Conservation (phyloP, 176 grass and related monocot genomes). For the Oryza coarctata region DNA sequence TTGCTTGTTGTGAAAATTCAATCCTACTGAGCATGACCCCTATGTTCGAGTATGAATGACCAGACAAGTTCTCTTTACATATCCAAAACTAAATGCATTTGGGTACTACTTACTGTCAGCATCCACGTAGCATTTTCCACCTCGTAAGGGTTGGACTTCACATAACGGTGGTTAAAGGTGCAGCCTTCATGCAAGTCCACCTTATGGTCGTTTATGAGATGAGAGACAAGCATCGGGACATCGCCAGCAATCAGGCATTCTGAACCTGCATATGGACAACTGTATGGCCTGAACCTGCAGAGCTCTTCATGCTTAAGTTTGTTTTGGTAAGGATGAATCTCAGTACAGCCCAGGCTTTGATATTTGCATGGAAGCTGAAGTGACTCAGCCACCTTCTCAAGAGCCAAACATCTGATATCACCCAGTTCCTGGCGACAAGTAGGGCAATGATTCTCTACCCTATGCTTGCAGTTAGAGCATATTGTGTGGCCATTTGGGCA, state of each 20-base stretch:
- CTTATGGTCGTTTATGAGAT: constrained; percentile 86
- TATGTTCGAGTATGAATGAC: background rate
- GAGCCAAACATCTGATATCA: constrained; percentile 80
- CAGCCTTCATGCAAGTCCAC: constrained; percentile 87
- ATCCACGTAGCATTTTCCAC: constrained; percentile 87
- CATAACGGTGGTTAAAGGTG: constrained; percentile 89
- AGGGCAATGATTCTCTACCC: constrained; percentile 82
- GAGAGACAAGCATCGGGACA: constrained; percentile 55
- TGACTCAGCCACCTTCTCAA: constrained; percentile 83
- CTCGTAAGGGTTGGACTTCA: constrained; percentile 71
- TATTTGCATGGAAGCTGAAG: constrained; percentile 79
- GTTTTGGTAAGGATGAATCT: constrained; percentile 71
- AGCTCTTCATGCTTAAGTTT: constrained; percentile 74
- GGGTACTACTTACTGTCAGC: constrained; percentile 63
- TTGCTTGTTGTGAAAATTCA: background rate
- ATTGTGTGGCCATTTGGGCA: constrained; percentile 88
- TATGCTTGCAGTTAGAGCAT: constrained; percentile 81
- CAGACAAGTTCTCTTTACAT: background rate
- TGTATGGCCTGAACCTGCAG: constrained; percentile 83
- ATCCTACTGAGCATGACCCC: background rate
- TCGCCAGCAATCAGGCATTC: constrained; percentile 73
- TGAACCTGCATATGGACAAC: constrained; percentile 75
- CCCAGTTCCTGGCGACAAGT: constrained; percentile 85
- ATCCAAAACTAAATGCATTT: background rate
- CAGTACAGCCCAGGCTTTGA: constrained; percentile 60